Evolutionary conservation across 495 filamentous ascomycete genomes (phyloP), one percentile per base, ranked within the genome.

Genomic region (Glutinoglossum americanum): DNA sequence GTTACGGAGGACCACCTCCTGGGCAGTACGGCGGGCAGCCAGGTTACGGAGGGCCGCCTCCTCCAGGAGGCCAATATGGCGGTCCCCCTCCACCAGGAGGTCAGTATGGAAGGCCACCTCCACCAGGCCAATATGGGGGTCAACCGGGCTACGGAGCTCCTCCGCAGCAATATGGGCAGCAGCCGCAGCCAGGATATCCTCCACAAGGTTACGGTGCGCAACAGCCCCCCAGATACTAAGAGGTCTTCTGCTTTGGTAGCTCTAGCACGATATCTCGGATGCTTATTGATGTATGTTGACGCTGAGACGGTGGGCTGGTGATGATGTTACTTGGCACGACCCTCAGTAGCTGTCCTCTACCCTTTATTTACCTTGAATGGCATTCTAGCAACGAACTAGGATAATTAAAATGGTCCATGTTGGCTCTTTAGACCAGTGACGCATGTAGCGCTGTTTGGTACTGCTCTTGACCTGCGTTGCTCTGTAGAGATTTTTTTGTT

Each of bases 41-140:
- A 33, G 33, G 33, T 17, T 51, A 58, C 28, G 33, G 28, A 23
- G 37, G 44, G 4, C 23, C 56, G 5, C 56, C 44, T 45, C 56
- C 56, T 26, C 41, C 33, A 17, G 56, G 41, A 15, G 7, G 27
- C 3, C 45, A 58, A n/a, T 54, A 35, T 23, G 35, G 55, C 1
- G 17, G 37, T 19, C 57, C 51, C 7, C 39, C 57, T 25, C 57
- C 49, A 9, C 28, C 33, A 28, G 19, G 26, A 15, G 27, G 35
- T 26, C 27, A 35, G 49, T 64, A 63, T 56, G 60, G 60, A 45
- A 49, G 19, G 41, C 65, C 57, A 11, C 63, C 54, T 17, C 60
- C n/a, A 59, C 60, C n/a, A 59, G 57, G 54, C 15, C 44, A 44
- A 28, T 35, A 55, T 19, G 54, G 54, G 7, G 54, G 30, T 35